A percentile compares a stretch with the other conserved stretches of the same genome.
Conservation (phyloP, 352 stramenopile species). For the Phytopythium ostracodes region DNA sequence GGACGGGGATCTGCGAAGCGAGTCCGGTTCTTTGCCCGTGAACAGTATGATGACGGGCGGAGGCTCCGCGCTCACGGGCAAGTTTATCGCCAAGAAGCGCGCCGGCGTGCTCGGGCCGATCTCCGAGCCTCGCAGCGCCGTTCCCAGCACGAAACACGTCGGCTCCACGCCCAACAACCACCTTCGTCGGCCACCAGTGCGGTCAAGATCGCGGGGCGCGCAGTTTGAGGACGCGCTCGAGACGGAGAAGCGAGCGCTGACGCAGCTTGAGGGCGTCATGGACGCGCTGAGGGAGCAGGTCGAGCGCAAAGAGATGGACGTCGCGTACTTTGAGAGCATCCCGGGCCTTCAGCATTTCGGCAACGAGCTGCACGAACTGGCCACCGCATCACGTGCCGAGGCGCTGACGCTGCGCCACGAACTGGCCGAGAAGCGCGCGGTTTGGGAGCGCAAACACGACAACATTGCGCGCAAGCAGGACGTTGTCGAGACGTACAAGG, state of each 20-base stretch:
- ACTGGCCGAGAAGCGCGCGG: constrained; percentile 46
- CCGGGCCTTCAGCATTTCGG: constrained; percentile 46
- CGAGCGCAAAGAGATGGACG: constrained; percentile 74
- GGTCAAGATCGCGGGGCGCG: constrained; percentile 53
- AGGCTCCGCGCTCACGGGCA: constrained; percentile 18
- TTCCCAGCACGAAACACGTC: not conserved
- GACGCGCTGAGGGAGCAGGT: constrained; percentile 60
- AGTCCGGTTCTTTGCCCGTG: not conserved
- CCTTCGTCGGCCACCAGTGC: constrained; percentile 4
- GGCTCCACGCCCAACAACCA: not conserved
- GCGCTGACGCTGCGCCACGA: constrained; percentile 32
- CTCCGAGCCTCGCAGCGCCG: constrained; percentile 43
- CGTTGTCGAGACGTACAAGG: constrained; percentile 68
- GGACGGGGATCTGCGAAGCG: not conserved
- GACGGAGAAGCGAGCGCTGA: constrained; percentile 38
- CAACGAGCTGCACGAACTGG: constrained; percentile 47
- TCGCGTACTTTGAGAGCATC: constrained; percentile 74
- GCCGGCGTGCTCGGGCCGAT: constrained; percentile 65
- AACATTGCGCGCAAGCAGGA: constrained; percentile 74
- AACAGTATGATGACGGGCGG: not conserved
- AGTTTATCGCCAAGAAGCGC: constrained; percentile 56
- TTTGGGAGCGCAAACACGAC: constrained; percentile 40
- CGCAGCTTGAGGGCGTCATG: constrained; percentile 36
- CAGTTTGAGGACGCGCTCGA: constrained; percentile 67
- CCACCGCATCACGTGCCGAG: constrained; percentile 28